A percentile compares a stretch with the other conserved stretches of the same genome.
These are phyloP conservation scores for Triglochin maritima DNA, from an alignment of 106 monocot species.

Conservation along the genomic window DNA sequence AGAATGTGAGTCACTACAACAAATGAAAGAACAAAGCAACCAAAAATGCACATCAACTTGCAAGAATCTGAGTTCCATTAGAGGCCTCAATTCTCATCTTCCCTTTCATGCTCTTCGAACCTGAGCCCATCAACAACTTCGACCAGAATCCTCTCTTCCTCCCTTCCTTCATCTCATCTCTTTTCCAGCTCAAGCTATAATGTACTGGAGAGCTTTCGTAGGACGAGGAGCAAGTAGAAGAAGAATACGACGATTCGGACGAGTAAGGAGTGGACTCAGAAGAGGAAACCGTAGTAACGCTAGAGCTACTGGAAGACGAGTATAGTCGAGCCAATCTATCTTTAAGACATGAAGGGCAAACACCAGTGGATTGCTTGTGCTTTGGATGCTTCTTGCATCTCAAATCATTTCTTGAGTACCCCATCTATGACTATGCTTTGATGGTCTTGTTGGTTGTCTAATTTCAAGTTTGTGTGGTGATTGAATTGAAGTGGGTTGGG, in stretches of 20 bases:
- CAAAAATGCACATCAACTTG: no score
- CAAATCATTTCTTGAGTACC: conserved; percentile 3
- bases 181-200: not conserved
- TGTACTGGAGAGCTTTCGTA: not conserved
- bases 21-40: no score
- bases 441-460: not conserved
- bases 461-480: no score
- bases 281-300: not conserved
- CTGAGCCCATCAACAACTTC: not conserved
- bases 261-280: not conserved
- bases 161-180: not conserved
- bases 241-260: conserved; percentile 3
- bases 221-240: not conserved
- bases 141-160: conserved; percentile 19
- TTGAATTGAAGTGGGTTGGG: no score
- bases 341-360: conserved; percentile 13
- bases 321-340: conserved; percentile 5
- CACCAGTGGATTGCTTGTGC: conserved; percentile 12
- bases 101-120: not conserved
- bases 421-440: not conserved
- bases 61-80: no score
- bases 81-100: not conserved
- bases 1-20: no score
- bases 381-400: conserved; percentile 20
- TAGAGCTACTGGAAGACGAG: not conserved